Conservation (phyloP, 805 yeast species). For the Metschnikowia continentalis region DNA sequence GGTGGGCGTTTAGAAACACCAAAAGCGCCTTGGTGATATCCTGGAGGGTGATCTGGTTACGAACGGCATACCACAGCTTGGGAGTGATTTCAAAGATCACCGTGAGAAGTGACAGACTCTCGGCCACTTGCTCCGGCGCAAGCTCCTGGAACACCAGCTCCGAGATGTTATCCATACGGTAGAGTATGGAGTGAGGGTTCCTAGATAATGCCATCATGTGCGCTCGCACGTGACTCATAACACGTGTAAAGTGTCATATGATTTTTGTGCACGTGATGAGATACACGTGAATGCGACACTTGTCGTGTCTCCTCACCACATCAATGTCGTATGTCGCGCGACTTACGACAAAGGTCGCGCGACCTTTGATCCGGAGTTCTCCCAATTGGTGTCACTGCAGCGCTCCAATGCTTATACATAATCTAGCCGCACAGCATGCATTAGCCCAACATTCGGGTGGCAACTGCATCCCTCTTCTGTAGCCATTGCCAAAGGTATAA, state of each 20-base stretch:
- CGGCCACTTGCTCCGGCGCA: conserved; percentile 25
- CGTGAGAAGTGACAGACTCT: conserved; percentile 70
- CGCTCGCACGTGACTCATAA: background rate
- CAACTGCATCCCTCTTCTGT: no score
- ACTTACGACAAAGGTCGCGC: no score
- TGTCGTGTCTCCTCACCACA: no score
- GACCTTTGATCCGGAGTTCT: no score
- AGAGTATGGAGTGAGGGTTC: background rate
- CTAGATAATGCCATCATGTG: background rate
- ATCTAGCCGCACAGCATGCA: no score
- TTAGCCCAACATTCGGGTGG: no score
- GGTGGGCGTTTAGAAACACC: conserved; percentile 81
- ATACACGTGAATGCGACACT: no score
- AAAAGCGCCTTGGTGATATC: conserved; percentile 62
- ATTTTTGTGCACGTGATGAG: no score
- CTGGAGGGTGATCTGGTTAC: conserved; percentile 47
- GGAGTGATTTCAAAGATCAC: conserved; percentile 79
- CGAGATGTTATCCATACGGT: conserved; percentile 61
- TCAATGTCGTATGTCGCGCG: no score
- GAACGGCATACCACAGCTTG: conserved; percentile 52
- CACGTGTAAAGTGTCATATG: background rate
- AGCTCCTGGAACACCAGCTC: conserved; percentile 50
- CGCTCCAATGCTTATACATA: no score
- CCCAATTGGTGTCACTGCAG: no score
- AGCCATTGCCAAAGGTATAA: no score